Percentiles rank a stretch among this genome's conserved stretches.
phyloP scores from a whole-genome alignment of 2,329 filamentous ascomycete genomes.

The Fusarium metavorans region DNA sequence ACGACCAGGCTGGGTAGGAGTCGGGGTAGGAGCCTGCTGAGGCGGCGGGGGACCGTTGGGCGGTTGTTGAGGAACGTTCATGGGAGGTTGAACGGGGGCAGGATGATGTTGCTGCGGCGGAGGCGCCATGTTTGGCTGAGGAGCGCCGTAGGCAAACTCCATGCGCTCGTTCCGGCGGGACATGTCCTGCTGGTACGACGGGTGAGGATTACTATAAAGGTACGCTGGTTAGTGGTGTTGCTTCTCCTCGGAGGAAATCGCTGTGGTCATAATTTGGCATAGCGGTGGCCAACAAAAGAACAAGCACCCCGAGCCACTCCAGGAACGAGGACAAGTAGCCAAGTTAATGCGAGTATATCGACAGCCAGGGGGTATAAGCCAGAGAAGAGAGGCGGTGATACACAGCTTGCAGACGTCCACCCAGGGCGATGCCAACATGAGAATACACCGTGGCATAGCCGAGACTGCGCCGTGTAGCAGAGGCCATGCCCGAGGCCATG shows the following conservation, averaged over 20 bases:
- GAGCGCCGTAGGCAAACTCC: slow-evolving; percentile 56
- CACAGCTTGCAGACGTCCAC: slow-evolving; percentile 1
- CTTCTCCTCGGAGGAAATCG: slow-evolving; percentile 40
- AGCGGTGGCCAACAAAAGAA: slow-evolving; percentile 13
- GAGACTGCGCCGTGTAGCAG: slow-evolving; percentile 32
- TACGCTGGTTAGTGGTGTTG: slow-evolving; percentile 46
- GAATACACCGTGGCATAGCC: slow-evolving; percentile 35
- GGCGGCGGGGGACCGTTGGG: slow-evolving; percentile 48
- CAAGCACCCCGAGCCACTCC: slow-evolving; percentile 13
- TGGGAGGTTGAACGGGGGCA: slow-evolving; percentile 49
- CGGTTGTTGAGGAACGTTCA: slow-evolving; percentile 59
- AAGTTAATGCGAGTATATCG: slow-evolving; percentile 21
- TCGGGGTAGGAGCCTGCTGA: slow-evolving; percentile 54
- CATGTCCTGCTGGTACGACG: slow-evolving; percentile 64
- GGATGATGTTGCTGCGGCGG: slow-evolving; percentile 54
- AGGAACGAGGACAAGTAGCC: slow-evolving; percentile 23
- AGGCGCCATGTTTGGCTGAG: slow-evolving; percentile 54
- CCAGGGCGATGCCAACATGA: slow-evolving; percentile 13
- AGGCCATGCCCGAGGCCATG: slow-evolving; percentile 25
- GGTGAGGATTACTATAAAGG: slow-evolving; percentile 55
- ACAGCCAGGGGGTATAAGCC: slow-evolving; percentile 39
- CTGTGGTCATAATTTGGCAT: slow-evolving; percentile 44
- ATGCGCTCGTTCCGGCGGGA: slow-evolving; percentile 58
- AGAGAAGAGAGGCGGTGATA: slow-evolving; percentile 11
- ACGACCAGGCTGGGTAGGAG: slow-evolving; percentile 53